A percentile compares a stretch with the other conserved stretches of the same genome.
phyloP scores from a whole-genome alignment of 768 basidiomycete genomes.

The Leucocoprinus sp. region DNA sequence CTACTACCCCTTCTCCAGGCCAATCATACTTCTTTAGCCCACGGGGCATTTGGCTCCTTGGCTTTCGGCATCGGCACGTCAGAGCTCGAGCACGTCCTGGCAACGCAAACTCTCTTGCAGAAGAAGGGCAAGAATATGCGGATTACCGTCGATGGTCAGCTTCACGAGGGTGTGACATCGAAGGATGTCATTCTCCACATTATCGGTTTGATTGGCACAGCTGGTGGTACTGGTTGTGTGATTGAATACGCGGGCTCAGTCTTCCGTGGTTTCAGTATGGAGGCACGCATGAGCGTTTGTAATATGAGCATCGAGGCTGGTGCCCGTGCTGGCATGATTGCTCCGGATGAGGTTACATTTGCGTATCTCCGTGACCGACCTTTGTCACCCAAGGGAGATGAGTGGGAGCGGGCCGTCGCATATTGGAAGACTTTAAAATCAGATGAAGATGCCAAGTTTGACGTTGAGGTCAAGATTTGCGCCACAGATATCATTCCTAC shows the following conservation, averaged over 20 bases:
- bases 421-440: constrained; percentile 79
- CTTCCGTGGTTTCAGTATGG: constrained; percentile 80
- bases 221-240: constrained; percentile 85
- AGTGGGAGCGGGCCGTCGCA: constrained; percentile 78
- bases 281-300: constrained; percentile 85
- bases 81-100: constrained; percentile 90
- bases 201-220: constrained; percentile 88
- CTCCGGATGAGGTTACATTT: constrained; percentile 83
- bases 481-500: constrained; percentile 86
- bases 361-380: constrained; percentile 76
- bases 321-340: constrained; percentile 89
- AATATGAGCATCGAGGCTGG: constrained; percentile 97
- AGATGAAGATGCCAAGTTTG: constrained; percentile 80
- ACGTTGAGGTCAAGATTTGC: constrained; percentile 70
- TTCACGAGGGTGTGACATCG: constrained; percentile 75
- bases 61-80: constrained; percentile 93
- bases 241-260: constrained; percentile 91
- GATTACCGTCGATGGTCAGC: constrained; percentile 76
- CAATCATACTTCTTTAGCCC: constrained; percentile 37
- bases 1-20: background rate
- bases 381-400: constrained; percentile 73
- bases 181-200: constrained; percentile 90
- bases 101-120: constrained; percentile 84
- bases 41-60: constrained; percentile 88
- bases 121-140: constrained; percentile 90